Conservation (phyloP, 2,329 filamentous ascomycete genomes). For the Beauveria sp. region DNA sequence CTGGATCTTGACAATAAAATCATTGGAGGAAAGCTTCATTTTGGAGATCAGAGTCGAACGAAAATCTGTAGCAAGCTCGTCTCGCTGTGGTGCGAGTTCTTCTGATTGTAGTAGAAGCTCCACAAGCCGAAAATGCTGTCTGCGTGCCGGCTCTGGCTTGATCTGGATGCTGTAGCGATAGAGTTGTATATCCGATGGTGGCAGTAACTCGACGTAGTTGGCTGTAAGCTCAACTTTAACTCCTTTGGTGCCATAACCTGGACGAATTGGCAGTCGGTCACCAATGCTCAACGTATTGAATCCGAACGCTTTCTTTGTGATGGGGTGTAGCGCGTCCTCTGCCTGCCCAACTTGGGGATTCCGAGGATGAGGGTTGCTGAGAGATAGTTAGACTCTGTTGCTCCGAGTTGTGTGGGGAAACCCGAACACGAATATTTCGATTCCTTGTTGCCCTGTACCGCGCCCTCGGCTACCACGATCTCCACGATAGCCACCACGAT, state of each 20-base stretch:
- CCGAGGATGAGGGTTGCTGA: neutral
- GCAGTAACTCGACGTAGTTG: constrained; percentile 1
- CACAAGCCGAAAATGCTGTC: neutral
- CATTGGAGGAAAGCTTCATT: constrained; percentile 14
- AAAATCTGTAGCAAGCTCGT: constrained; percentile 26
- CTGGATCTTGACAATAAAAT: constrained; percentile 7
- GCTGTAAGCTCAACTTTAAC: constrained; percentile 2
- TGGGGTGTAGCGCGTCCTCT: neutral
- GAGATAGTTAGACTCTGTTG: neutral
- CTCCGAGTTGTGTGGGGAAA: too few species aligned
- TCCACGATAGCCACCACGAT: neutral
- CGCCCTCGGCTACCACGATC: neutral
- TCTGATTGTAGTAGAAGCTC: constrained; percentile 18
- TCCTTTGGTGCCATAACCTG: neutral
- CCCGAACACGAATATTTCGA: too few species aligned
- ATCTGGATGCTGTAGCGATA: constrained; percentile 1
- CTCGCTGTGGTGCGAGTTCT: constrained; percentile 11
- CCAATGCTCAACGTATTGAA: neutral
- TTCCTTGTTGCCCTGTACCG: neutral
- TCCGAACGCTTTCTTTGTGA: neutral
- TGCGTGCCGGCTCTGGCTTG: neutral
- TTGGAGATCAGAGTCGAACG: constrained; percentile 24
- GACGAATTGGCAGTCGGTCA: neutral
- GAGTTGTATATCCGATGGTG: neutral
- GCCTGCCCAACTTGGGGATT: neutral